Conservation (phyloP, 2,329 filamentous ascomycete genomes). For the Fusarium sp. region DNA sequence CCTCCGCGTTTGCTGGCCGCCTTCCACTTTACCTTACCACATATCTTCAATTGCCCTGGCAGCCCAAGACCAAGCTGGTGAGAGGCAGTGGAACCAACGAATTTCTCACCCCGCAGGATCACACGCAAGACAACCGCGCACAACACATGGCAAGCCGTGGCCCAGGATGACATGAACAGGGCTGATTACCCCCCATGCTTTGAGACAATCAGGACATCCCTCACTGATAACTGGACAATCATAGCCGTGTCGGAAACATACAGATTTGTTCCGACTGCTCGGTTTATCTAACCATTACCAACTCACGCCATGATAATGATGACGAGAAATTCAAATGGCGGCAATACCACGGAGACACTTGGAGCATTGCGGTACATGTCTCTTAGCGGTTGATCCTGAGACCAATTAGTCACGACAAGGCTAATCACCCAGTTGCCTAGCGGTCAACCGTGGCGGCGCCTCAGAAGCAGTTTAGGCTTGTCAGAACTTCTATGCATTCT, state of each 20-base stretch:
- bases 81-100: slow-evolving; percentile 31
- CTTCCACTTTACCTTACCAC: slow-evolving; percentile 9
- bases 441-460: slow-evolving; percentile 22
- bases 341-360: slow-evolving; percentile 30
- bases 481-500: slow-evolving; percentile 43
- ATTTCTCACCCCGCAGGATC: slow-evolving; percentile 32
- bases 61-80: slow-evolving; percentile 4
- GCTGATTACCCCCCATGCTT: slow-evolving; percentile 17
- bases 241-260: slow-evolving; percentile 12
- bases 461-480: slow-evolving; percentile 15
- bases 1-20: slow-evolving; percentile 22
- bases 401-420: slow-evolving; percentile 10
- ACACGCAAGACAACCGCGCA: slow-evolving; percentile 25
- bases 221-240: slow-evolving; percentile 14
- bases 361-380: neutral
- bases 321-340: slow-evolving; percentile 16
- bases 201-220: neutral
- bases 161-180: slow-evolving; percentile 22
- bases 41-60: slow-evolving; percentile 21
- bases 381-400: slow-evolving; percentile 15
- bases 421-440: slow-evolving; percentile 22
- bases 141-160: slow-evolving; percentile 24
- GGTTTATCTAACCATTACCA: slow-evolving; percentile 24
- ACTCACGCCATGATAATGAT: slow-evolving; percentile 39
- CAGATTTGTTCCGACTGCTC: slow-evolving; percentile 8